phyloP scores from a whole-genome alignment of 1,284 basidiomycete species.

The Puccinia hordei region DNA sequence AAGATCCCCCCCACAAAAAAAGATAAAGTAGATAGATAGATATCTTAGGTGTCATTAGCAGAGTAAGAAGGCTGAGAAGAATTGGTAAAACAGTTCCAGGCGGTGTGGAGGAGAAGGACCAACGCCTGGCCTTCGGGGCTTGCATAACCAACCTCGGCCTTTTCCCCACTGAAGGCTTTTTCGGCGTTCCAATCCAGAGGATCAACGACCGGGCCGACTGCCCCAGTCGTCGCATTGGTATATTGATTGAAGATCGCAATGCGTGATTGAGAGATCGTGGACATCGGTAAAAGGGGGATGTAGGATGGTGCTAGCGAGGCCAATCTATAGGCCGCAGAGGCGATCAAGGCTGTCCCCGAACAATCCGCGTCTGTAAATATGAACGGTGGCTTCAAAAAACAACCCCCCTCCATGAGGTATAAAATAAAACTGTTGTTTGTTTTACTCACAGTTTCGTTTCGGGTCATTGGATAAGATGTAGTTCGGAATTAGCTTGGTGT shows the following conservation, averaged over 20 bases:
- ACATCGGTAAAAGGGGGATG: slow-evolving; percentile 66
- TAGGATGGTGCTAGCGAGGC: slow-evolving; percentile 65
- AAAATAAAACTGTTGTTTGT: too few species aligned
- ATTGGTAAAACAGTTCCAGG: slow-evolving; percentile 26
- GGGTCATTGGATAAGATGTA: slow-evolving; percentile 14
- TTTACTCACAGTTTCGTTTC: neutral
- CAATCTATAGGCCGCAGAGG: slow-evolving; percentile 73
- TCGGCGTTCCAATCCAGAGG: slow-evolving; percentile 65
- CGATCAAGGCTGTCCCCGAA: slow-evolving; percentile 69
- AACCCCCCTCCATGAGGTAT: too few species aligned
- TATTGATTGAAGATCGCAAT: slow-evolving; percentile 60
- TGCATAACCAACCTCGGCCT: neutral
- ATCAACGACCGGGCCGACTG: slow-evolving; percentile 68
- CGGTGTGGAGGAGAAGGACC: slow-evolving; percentile 65
- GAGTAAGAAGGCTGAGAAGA: neutral
- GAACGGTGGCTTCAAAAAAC: too few species aligned
- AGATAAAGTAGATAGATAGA: neutral
- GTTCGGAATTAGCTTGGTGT: slow-evolving; percentile 45
- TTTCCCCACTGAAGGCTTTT: slow-evolving; percentile 58
- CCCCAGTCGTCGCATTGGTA: slow-evolving; percentile 32
- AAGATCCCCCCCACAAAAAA: neutral
- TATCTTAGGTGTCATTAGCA: neutral
- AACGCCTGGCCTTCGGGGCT: slow-evolving; percentile 71
- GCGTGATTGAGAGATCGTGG: slow-evolving; percentile 65
- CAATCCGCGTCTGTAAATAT: slow-evolving; percentile 18